Base-by-base conservation (phyloP, 495 filamentous ascomycete genomes). In the Bacidia rubella region DNA sequence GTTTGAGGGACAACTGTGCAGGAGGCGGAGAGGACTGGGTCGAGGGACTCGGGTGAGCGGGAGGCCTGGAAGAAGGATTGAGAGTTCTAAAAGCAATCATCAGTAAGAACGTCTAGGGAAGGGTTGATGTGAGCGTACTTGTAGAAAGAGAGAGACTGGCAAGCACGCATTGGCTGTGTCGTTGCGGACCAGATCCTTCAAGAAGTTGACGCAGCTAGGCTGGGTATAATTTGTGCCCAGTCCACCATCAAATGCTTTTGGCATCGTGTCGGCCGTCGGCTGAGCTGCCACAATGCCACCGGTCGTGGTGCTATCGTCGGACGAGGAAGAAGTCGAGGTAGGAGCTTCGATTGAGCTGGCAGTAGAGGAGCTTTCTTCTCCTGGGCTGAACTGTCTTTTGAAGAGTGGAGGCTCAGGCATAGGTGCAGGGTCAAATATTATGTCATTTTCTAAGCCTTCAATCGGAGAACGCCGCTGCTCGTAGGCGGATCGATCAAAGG, bases 41-140 rank as follows among this genome's bases (percentile, higher is more conserved):
- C 83, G 51, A 89, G 81, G 55, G 73, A 64, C 42, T 80, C 64
- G 38, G 80, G 65, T 11, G 80, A 86, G 60, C 69, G 77, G 50
- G 82, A 70, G 44, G 77, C 77, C 54, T 83, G 70, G 70, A 94
- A 95, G 72, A 94, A 92, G 22, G 78, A 80, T 60, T 73, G 75
- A 54, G 80, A 85, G 55, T 82, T 77, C 67, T 81, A 54, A 10
- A 20, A 11, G 21, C 50, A 29, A 26, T 15, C 12, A 54, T 21
- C 0, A n/a, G 1, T 27, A 12, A 32, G 15, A 26, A 17, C 27
- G 17, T 24, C 10, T 39, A 55, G 35, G 20, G 26, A 19, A 51
- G 25, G 19, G 41, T 26, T 9, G 17, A 24, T 23, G 22, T 57
- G 2, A 15, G 47, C 42, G 4, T 61, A 77, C 80, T 64, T 79